Evolutionary conservation across 805 yeast species (phyloP).

Genomic region (Tetrapisispora nanseiensis): DNA sequence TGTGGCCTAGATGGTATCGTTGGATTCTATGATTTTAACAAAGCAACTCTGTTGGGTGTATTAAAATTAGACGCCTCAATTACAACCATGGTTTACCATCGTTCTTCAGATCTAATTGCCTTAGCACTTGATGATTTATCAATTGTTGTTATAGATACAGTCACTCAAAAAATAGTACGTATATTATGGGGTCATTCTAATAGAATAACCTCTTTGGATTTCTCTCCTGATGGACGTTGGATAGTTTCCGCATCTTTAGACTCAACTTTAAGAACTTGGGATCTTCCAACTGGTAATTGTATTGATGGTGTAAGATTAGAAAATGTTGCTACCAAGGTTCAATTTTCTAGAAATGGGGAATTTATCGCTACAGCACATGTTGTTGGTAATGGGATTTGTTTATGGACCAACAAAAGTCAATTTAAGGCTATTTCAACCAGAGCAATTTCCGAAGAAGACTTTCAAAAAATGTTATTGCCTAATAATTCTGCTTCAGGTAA

Average conservation of each 20-base stretch:
- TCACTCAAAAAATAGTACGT: constrained; percentile 76
- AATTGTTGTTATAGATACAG: constrained; percentile 71
- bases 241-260: constrained; percentile 75
- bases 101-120: constrained; percentile 76
- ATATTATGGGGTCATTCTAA: constrained; percentile 83
- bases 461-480: constrained; percentile 54
- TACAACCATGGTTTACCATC: constrained; percentile 67
- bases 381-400: constrained; percentile 73
- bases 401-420: constrained; percentile 90
- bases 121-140: constrained; percentile 79
- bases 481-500: constrained; percentile 75
- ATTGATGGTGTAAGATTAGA: constrained; percentile 81
- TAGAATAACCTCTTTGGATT: constrained; percentile 78
- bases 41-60: constrained; percentile 57
- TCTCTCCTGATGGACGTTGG: constrained; percentile 95
- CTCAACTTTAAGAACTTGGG: constrained; percentile 90
- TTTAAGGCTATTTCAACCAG: constrained; percentile 68
- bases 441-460: constrained; percentile 67
- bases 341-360: constrained; percentile 82
- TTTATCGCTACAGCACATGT: constrained; percentile 89
- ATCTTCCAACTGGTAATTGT: constrained; percentile 92
- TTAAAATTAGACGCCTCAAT: constrained; percentile 67
- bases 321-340: constrained; percentile 69
- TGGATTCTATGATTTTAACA: constrained; percentile 76
- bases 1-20: constrained; percentile 83